A percentile compares a stretch with the other conserved stretches of the same genome.
Conservation (phyloP, 2,329 filamentous ascomycete genomes). For the Ophiostoma sp. region DNA sequence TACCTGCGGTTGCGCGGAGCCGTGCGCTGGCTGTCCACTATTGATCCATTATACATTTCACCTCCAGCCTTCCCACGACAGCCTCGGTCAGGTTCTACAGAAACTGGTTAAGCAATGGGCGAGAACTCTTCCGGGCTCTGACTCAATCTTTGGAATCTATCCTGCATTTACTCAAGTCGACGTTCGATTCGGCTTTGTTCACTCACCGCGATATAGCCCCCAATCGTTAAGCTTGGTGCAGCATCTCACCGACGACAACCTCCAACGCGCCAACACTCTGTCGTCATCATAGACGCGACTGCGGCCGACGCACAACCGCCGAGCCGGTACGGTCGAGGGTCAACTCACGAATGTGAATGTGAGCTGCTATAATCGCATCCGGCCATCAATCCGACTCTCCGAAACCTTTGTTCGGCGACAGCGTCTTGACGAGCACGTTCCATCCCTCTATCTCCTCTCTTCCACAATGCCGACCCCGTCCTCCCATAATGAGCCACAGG, state of each 20-base stretch:
- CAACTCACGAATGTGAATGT: background rate
- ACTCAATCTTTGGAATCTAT: background rate
- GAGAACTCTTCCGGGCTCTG: background rate
- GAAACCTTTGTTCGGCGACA: background rate
- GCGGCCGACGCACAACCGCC: slow-evolving; percentile 1
- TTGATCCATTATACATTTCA: background rate
- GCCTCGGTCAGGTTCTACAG: background rate
- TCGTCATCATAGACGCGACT: background rate
- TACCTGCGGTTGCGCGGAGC: slow-evolving; percentile 12
- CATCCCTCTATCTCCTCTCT: background rate
- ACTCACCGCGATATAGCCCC: background rate
- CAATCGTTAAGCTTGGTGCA: background rate
- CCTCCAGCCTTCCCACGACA: background rate
- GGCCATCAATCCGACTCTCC: background rate
- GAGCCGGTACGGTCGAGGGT: background rate
- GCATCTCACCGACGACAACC: background rate
- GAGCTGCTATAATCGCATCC: background rate
- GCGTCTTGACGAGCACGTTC: background rate
- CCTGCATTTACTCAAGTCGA: background rate
- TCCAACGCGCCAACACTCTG: slow-evolving; percentile 2
- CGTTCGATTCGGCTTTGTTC: background rate
- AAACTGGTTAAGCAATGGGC: background rate
- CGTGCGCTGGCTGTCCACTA: slow-evolving; percentile 14
- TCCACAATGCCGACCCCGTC: slow-evolving; percentile 29
- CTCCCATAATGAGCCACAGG: slow-evolving; percentile 23